A percentile compares a stretch with the other conserved stretches of the same genome.
Conservation (phyloP, 768 basidiomycete species). For the Termitomyces sp. region DNA sequence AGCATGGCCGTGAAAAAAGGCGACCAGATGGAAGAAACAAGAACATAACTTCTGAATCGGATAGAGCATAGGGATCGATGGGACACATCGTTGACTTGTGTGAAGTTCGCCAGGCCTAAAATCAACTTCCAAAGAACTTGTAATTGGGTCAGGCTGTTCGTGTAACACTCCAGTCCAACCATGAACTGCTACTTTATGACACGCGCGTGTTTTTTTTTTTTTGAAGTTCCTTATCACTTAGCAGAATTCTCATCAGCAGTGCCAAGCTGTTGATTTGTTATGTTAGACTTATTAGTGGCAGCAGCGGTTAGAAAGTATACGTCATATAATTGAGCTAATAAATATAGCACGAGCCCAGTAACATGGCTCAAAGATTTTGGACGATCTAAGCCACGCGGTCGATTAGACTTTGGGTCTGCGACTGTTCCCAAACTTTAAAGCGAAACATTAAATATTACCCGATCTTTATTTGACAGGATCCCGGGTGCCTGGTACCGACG, state of each 20-base stretch:
- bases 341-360: constrained; percentile 1
- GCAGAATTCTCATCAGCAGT: neutral
- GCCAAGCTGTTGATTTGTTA: neutral
- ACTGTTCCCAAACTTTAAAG: constrained; percentile 1
- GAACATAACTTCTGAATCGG: too few relatives aligned
- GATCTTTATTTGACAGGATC: constrained; percentile 4
- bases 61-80: too few relatives aligned
- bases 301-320: neutral
- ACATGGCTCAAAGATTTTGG: constrained; percentile 2
- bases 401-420: constrained; percentile 3
- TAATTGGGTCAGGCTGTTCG: neutral
- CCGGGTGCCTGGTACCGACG: constrained; percentile 7
- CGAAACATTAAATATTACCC: neutral
- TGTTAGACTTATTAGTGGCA: constrained; percentile 21
- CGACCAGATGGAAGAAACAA: too few relatives aligned
- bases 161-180: neutral
- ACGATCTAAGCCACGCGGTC: neutral
- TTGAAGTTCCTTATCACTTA: too few relatives aligned
- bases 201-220: neutral
- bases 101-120: too few relatives aligned
- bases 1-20: too few relatives aligned
- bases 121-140: neutral
- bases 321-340: neutral
- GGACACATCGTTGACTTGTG: too few relatives aligned
- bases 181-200: neutral